A percentile compares a stretch with the other conserved stretches of the same genome.
Conservation (phyloP, 768 basidiomycete species). For the Fomitopsis pulvina region DNA sequence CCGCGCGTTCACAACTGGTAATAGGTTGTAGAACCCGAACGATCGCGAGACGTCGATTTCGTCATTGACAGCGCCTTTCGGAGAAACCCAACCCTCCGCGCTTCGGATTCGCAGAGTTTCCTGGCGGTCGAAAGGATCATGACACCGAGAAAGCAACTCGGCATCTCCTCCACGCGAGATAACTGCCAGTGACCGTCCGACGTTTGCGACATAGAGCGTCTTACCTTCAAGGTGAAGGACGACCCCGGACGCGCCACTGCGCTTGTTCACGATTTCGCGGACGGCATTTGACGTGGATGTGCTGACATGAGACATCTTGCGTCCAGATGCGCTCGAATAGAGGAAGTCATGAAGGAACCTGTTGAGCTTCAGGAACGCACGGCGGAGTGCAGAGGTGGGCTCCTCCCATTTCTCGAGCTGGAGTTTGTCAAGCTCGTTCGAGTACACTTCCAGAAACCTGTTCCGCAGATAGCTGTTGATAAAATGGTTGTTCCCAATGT, state of each 20-base stretch:
- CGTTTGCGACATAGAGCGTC: constrained; percentile 85
- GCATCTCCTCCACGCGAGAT: constrained; percentile 74
- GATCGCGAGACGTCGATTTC: constrained; percentile 88
- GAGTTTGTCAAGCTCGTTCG: constrained; percentile 44
- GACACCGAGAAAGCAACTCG: constrained; percentile 65
- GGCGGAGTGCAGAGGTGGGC: constrained; percentile 70
- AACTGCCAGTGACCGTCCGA: constrained; percentile 83
- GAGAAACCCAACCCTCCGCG: constrained; percentile 93
- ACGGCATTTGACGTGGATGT: constrained; percentile 29
- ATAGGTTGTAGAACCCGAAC: constrained; percentile 87
- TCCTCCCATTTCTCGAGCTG: constrained; percentile 40
- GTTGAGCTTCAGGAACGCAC: constrained; percentile 86
- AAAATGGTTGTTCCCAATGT: constrained; percentile 51
- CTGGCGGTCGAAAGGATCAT: constrained; percentile 82
- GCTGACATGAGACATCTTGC: constrained; percentile 75
- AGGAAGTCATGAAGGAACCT: constrained; percentile 70
- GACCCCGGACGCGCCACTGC: constrained; percentile 77
- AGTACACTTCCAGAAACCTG: constrained; percentile 62
- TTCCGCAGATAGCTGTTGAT: constrained; percentile 84
- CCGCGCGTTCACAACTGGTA: constrained; percentile 85
- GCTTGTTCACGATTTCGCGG: constrained; percentile 40
- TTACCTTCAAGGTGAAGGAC: constrained; percentile 79
- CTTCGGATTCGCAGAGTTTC: constrained; percentile 86
- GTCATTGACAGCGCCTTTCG: constrained; percentile 85
- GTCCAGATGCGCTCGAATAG: constrained; percentile 34